Evolutionary conservation across 345 rosid genomes (phyloP), one percentile per base, ranked within the genome.

Genomic region (Erysimum cheiranthoides): DNA sequence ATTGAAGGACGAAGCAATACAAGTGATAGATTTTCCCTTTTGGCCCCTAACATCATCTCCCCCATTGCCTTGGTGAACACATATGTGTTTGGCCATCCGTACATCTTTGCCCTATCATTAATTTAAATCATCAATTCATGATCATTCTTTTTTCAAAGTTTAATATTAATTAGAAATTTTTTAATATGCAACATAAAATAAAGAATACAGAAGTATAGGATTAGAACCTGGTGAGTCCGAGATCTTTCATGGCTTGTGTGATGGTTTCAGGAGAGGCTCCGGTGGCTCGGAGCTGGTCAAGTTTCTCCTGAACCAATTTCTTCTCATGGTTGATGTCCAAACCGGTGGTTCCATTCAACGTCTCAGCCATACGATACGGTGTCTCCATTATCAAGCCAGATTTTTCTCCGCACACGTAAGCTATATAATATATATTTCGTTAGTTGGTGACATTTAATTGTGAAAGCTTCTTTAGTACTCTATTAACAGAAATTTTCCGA

Each of bases 401-500:
- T 54, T 73, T 85, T 73, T 81, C 93, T 0, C 98, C 97, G 3
- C 86, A 83, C 10, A 92, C 97, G 69, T 84, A 92, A 61, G 97
- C 97, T 90, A 82, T 90, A 82, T 12, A 70, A 45, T 16, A 34
- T 36, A 8, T 9, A 45, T 25, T 43, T 61, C 8, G 36, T 75
- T 68, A 76, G 31, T 50, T 47, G 32, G 10, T 57, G 9, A n/a
- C 21, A 42, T 38, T 64, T 42, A 28, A 28, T 10, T 28, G 6
- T 3, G 2, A 2, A 64, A 0, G 5, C 10, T 30, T 28, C 10
- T 17, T 30, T 30, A 9, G 30, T 2, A 52, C 2, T n/a, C 25
- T 21, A n/a, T n/a, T n/a, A n/a, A n/a, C n/a, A n/a, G n/a, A n/a
- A n/a, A n/a, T n/a, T n/a, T n/a, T n/a, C n/a, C n/a, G n/a, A n/a